A percentile compares a stretch with the other conserved stretches of the same genome.
phyloP scores from a whole-genome alignment of 2,329 filamentous ascomycete species.

The Hypoxylon sp. region DNA sequence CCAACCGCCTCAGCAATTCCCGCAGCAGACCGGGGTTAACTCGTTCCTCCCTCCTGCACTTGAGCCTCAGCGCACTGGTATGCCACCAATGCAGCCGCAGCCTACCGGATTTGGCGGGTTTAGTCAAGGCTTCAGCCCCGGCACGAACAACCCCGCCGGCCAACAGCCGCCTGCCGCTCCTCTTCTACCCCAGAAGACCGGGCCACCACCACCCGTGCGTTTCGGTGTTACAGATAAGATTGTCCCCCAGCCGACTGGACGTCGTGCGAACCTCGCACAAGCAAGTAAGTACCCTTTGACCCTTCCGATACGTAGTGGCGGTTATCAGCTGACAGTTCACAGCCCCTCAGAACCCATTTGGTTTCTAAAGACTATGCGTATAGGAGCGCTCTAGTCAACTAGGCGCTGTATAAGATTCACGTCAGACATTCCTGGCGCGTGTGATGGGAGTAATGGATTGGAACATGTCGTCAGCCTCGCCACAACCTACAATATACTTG shows the following conservation, averaged over 20 bases:
- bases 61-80: slow-evolving; percentile 72
- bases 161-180: slow-evolving; percentile 73
- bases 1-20: slow-evolving; percentile 55
- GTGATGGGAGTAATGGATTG: slow-evolving; percentile 14
- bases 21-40: slow-evolving; percentile 70
- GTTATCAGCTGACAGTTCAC: slow-evolving; percentile 36
- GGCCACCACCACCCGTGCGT: slow-evolving; percentile 86
- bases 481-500: slow-evolving; percentile 6
- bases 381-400: slow-evolving; percentile 8
- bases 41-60: slow-evolving; percentile 71
- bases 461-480: slow-evolving; percentile 3
- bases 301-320: slow-evolving; percentile 20
- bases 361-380: slow-evolving; percentile 56
- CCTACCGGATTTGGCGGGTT: slow-evolving; percentile 66
- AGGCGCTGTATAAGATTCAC: background rate
- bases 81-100: slow-evolving; percentile 60
- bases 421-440: slow-evolving; percentile 5
- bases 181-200: slow-evolving; percentile 83
- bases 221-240: slow-evolving; percentile 91
- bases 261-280: slow-evolving; percentile 90
- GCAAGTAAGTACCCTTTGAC: slow-evolving; percentile 81
- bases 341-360: slow-evolving; percentile 70
- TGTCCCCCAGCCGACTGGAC: slow-evolving; percentile 86
- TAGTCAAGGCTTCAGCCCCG: slow-evolving; percentile 61
- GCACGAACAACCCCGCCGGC: slow-evolving; percentile 65